Evolutionary conservation across 352 stramenopile genomes (phyloP).

Genomic region (Peronosclerospora sorghi): DNA sequence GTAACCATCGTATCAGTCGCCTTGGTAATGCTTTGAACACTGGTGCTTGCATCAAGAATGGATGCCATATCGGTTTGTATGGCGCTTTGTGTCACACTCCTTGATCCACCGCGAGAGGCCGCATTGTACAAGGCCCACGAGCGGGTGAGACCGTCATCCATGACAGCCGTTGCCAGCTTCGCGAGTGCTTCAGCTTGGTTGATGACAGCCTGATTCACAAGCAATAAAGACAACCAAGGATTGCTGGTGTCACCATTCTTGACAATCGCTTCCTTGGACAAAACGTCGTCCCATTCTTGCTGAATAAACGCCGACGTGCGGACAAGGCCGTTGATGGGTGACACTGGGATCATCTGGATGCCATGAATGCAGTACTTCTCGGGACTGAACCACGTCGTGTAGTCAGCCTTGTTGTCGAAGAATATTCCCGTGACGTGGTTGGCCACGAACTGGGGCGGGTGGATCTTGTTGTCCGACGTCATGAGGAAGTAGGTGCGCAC

Average conservation of each 20-base stretch:
- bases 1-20: neutral
- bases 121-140: slow-evolving; percentile 1
- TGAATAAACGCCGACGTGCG: neutral
- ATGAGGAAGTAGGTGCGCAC: slow-evolving; percentile 71
- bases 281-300: neutral
- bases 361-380: slow-evolving; percentile 66
- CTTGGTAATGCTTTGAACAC: neutral
- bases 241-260: neutral
- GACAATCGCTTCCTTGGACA: neutral
- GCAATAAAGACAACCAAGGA: neutral
- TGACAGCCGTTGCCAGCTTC: neutral
- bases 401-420: slow-evolving; percentile 78
- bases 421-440: slow-evolving; percentile 58
- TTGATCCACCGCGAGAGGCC: slow-evolving; percentile 3
- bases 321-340: slow-evolving; percentile 24
- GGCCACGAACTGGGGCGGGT: slow-evolving; percentile 28
- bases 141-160: slow-evolving; percentile 1
- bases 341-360: slow-evolving; percentile 68
- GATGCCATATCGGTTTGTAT: too few species aligned
- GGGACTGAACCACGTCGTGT: slow-evolving; percentile 63
- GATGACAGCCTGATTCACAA: neutral
- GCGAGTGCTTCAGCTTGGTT: neutral
- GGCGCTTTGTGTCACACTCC: neutral
- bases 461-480: slow-evolving; percentile 36
- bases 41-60: neutral